Conservation (phyloP, 2,329 filamentous ascomycete genomes). For the Aureobasidium sp. region DNA sequence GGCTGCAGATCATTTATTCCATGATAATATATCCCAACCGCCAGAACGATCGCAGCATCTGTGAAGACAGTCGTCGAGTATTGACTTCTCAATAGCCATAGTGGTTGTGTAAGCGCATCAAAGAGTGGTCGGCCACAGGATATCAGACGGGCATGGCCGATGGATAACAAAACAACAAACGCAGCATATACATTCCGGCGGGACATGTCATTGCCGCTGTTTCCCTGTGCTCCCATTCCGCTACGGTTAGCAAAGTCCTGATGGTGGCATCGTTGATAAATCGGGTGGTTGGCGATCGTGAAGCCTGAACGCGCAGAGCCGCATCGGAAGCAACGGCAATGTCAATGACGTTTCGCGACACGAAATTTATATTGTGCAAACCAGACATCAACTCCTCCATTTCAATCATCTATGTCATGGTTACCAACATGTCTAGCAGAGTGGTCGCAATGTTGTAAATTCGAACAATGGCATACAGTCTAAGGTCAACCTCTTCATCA, state of each 20-base stretch:
- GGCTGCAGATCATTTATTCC: neutral
- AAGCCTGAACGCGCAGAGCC: slow-evolving; percentile 1
- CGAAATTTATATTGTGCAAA: neutral
- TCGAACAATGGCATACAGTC: neutral
- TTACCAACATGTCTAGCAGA: neutral
- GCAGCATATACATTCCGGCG: neutral
- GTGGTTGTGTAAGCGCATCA: neutral
- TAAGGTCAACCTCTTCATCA: neutral
- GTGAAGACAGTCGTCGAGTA: neutral
- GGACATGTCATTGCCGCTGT: neutral
- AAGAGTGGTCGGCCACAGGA: neutral
- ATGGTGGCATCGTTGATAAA: neutral
- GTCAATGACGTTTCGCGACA: slow-evolving; percentile 4
- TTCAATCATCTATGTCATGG: neutral
- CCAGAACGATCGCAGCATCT: neutral
- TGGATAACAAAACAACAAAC: neutral
- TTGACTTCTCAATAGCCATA: neutral
- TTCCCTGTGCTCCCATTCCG: neutral
- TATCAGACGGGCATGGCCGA: neutral
- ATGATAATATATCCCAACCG: neutral
- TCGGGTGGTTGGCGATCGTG: neutral
- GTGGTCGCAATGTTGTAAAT: too few species aligned
- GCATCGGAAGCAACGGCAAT: slow-evolving; percentile 6
- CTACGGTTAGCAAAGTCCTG: neutral
- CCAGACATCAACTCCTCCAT: neutral